Base-by-base conservation (phyloP, 768 basidiomycete genomes). In the Auriculariales sp. region DNA sequence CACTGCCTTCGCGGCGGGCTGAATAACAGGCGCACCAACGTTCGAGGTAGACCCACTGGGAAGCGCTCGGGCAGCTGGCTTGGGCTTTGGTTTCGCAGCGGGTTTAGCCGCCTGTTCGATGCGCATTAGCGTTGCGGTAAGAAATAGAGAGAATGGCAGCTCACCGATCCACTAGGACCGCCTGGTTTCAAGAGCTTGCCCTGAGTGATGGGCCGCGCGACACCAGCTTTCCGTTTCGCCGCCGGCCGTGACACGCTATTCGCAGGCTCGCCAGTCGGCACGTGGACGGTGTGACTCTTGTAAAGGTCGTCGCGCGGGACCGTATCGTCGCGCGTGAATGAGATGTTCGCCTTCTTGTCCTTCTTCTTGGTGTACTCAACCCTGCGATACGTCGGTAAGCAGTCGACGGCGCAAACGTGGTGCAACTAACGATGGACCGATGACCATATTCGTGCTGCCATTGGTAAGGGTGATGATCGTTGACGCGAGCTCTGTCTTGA, bases 281-380 rank as follows among this genome's bases (percentile, higher is more conserved):
- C 91, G 52, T 81, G 80, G 15, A 99, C 83, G 2, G 78, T 75
- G 59, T 93, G 89, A 56, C 89, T 93, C 75, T 98, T 99, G 68
- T 99, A 99, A 9, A 76, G 58, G 59, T 91, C 95, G 52, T 84
- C 81, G 50, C 77, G 78, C 10, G 62, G 67, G 17, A 94, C 68
- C 6, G 81, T 78, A 64, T 98, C 93, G 60, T 97, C 92, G 70
- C 87, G 94, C 58, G 82, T 63, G 54, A 89, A 83, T 62, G 83
- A 84, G 65, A 99, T 89, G 48, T 77, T 72, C 3, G 83, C 79
- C 59, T 79, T 79, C 69, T 98, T 99, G 55, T 93, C 93, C 67
- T 91, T 98, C 76, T 99, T 99, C 74, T 99, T 98, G 34, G 73
- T 72, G 63, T 97, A 98, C 50, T 87, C 79, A 52, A 97, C 67